Evolutionary conservation across 768 basidiomycete genomes (phyloP), one percentile per base, ranked within the genome.

Genomic region (Crucibulum laeve): DNA sequence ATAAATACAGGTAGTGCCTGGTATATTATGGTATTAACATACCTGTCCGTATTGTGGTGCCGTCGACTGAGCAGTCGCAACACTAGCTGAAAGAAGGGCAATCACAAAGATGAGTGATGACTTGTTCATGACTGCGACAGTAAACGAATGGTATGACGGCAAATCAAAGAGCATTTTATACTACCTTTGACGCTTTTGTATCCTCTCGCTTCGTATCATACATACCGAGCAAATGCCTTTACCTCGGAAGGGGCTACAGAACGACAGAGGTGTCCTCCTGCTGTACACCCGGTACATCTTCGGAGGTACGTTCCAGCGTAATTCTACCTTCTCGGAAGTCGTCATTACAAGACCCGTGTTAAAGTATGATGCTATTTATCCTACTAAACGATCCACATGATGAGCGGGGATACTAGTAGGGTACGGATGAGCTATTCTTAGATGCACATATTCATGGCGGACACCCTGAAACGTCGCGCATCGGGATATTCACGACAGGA

Each of bases 41-140:
- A 67, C 68, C 60, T 71, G 69, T 4, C 67, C 68, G 44, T 62
- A 71, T 34, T 58, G 52, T 11, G 57, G 50, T 8, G 62, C 55
- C 18, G 59, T 55, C 25, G 53, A 43, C 37, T 61, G 59, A 5
- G 58, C 59, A 14, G 41, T 45, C n/a, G 33, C 58, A 11, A 21
- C 34, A 4, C 46, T 44, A 21, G 42, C 48, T 15, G 45, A 21
- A 13, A 51, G 15, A 30, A 39, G 37, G 2, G 41, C 18, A 32
- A 40, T n/a, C 17, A 40, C n/a, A 25, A 40, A 4, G 15, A 15
- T 38, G 23, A 45, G 14, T 22, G 32, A 36, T n/a, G 19, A 21
- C 34, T 33, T n/a, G 21, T 10, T 30, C 32, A 47, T 32, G 38
- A 53, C 14, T 33, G 39, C 43, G 50, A 37, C 24, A 42, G 22